phyloP scores from a whole-genome alignment of 192 early-diverging fungal genomes.

The Entomortierella beljakovae region DNA sequence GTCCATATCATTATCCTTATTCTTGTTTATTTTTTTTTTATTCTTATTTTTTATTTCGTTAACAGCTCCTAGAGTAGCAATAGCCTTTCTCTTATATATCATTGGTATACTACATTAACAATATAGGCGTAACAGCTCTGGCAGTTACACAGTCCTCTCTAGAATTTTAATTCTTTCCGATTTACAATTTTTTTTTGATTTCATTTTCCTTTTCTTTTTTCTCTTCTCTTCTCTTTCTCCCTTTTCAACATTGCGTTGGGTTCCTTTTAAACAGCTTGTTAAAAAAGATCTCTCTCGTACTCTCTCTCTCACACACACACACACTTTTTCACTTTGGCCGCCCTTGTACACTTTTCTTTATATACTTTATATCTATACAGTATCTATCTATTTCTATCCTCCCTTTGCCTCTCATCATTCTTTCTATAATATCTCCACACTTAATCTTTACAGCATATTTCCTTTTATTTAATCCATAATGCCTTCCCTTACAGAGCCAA shows the following conservation, averaged over 20 bases:
- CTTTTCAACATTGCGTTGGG: neutral
- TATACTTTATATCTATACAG: too few relatives aligned
- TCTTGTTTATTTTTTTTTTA: neutral
- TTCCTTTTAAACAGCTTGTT: too few relatives aligned
- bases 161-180: conserved; percentile 56
- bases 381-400: neutral
- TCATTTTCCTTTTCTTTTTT: neutral
- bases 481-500: conserved; percentile 50
- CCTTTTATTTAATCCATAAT: conserved; percentile 3
- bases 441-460: neutral
- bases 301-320: too few relatives aligned
- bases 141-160: conserved; percentile 35
- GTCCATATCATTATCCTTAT: conserved; percentile 46
- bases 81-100: too few relatives aligned
- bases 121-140: conserved; percentile 5
- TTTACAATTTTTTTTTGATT: neutral
- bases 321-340: too few relatives aligned
- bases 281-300: too few relatives aligned
- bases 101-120: too few relatives aligned
- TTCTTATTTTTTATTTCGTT: neutral
- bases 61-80: neutral
- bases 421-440: neutral
- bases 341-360: too few relatives aligned
- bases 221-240: neutral
- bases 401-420: neutral